Conservation (phyloP, 2,329 filamentous ascomycete genomes). For the Teratosphaeriaceae sp. region DNA sequence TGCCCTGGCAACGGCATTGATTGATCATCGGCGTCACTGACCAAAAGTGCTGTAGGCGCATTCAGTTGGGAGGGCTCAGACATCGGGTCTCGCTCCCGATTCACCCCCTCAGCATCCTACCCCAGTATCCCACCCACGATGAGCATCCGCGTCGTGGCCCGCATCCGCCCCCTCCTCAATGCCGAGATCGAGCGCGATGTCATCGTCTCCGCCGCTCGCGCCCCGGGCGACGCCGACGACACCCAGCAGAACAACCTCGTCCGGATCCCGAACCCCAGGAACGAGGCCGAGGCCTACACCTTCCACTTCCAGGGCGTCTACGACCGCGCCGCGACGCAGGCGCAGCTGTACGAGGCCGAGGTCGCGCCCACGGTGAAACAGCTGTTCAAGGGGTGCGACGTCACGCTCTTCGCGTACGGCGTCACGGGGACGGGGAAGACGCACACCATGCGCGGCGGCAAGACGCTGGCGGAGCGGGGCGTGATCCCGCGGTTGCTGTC, state of each 20-base stretch:
- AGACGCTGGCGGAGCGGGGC: conserved; percentile 57
- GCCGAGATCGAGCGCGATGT: conserved; percentile 81
- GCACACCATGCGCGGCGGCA: conserved; percentile 73
- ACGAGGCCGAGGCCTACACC: conserved; percentile 81
- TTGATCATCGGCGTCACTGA: too few relatives aligned
- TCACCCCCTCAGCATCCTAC: background rate
- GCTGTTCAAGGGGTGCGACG: conserved; percentile 96
- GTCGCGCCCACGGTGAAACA: conserved; percentile 86
- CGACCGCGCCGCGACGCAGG: conserved; percentile 70
- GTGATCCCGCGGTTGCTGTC: conserved; percentile 49
- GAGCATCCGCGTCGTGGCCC: conserved; percentile 79
- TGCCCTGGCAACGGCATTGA: too few relatives aligned
- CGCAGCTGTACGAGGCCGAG: conserved; percentile 83
- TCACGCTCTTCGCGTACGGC: conserved; percentile 92
- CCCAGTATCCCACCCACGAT: conserved; percentile 10
- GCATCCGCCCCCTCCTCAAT: conserved; percentile 81
- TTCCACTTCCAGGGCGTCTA: conserved; percentile 96
- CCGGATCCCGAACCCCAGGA: conserved; percentile 90
- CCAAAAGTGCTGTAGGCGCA: background rate
- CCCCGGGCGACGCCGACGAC: conserved; percentile 38
- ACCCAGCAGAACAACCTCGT: conserved; percentile 56
- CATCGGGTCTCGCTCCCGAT: background rate
- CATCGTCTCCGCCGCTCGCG: conserved; percentile 65
- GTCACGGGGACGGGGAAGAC: conserved; percentile 98
- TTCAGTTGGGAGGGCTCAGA: background rate